Conservation (phyloP, 441 rosid genomes). For the Manihot esculenta region DNA sequence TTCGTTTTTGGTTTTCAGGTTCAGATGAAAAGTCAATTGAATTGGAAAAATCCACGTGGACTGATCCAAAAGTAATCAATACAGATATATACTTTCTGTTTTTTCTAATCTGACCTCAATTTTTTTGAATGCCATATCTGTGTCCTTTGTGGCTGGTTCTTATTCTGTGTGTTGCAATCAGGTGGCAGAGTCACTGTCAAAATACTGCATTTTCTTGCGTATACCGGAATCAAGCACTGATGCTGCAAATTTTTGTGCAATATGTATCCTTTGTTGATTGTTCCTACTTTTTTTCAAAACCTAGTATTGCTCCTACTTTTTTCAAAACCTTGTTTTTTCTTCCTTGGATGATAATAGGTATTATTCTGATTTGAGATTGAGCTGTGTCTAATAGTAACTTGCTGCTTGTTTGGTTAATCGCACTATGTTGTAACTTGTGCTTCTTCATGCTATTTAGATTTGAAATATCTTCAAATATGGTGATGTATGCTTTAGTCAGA, state of each 20-base stretch:
- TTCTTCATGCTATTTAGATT: not conserved
- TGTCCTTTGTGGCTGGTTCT: conserved; percentile 8
- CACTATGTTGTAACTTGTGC: not conserved
- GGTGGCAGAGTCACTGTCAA: conserved; percentile 69
- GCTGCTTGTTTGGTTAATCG: not conserved
- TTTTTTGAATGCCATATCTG: not conserved
- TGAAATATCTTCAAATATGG: not conserved
- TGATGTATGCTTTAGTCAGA: not conserved
- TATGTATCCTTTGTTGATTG: conserved; percentile 65
- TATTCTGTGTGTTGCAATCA: conserved; percentile 29
- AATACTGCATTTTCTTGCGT: conserved; percentile 74
- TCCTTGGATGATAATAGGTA: not conserved
- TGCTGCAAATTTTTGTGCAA: conserved; percentile 63
- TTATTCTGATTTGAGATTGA: not conserved
- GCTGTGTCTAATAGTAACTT: not conserved
- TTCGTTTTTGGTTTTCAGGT: conserved; percentile 39
- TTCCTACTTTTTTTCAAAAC: not conserved
- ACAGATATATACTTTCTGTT: not conserved
- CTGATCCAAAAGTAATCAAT: conserved; percentile 43
- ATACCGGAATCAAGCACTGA: conserved; percentile 54
- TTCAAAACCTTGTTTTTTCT: not conserved
- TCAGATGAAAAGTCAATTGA: conserved; percentile 50
- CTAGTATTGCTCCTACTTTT: not conserved
- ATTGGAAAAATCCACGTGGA: conserved; percentile 64
- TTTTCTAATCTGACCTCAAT: not conserved